Evolutionary conservation across 306 rosid genomes (phyloP).

Genomic region (Echinosophora koreensis): DNA sequence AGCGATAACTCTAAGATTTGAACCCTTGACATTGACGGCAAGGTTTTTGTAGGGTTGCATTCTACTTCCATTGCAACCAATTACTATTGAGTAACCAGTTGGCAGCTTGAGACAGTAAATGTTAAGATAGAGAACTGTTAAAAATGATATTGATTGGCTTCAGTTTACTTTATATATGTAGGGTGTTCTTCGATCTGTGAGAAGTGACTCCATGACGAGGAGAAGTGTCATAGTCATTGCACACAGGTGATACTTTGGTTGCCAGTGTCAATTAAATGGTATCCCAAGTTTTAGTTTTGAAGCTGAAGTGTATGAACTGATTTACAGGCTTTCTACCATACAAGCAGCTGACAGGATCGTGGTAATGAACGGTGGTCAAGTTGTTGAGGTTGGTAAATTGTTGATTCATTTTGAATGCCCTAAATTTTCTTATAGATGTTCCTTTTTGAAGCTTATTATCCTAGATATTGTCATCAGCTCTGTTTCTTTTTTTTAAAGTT

Average conservation of each 20-base stretch:
- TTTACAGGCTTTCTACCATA: slow-evolving; percentile 90
- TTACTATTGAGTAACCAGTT: neutral
- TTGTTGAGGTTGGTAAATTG: slow-evolving; percentile 78
- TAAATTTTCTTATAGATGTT: slow-evolving; percentile 24
- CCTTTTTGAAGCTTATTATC: slow-evolving; percentile 34
- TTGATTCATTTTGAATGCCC: slow-evolving; percentile 41
- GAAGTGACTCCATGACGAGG: slow-evolving; percentile 66
- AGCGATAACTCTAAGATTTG: neutral
- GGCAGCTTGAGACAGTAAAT: slow-evolving; percentile 25
- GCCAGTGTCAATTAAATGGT: slow-evolving; percentile 18
- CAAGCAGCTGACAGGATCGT: slow-evolving; percentile 96
- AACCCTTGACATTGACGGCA: neutral
- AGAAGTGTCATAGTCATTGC: slow-evolving; percentile 92
- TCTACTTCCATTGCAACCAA: neutral
- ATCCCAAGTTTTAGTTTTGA: slow-evolving; percentile 23
- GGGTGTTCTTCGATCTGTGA: slow-evolving; percentile 91
- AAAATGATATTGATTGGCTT: slow-evolving; percentile 43
- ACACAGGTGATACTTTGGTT: slow-evolving; percentile 69
- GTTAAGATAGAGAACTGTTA: slow-evolving; percentile 17
- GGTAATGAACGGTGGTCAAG: slow-evolving; percentile 85
- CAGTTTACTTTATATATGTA: slow-evolving; percentile 48
- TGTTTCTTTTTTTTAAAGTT: neutral
- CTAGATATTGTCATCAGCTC: slow-evolving; percentile 7
- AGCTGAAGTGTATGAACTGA: neutral
- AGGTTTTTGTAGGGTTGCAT: neutral